Percentiles rank a stretch among this genome's conserved stretches.
Conservation (phyloP, 768 basidiomycete genomes). For the Pleurotus sapidus region DNA sequence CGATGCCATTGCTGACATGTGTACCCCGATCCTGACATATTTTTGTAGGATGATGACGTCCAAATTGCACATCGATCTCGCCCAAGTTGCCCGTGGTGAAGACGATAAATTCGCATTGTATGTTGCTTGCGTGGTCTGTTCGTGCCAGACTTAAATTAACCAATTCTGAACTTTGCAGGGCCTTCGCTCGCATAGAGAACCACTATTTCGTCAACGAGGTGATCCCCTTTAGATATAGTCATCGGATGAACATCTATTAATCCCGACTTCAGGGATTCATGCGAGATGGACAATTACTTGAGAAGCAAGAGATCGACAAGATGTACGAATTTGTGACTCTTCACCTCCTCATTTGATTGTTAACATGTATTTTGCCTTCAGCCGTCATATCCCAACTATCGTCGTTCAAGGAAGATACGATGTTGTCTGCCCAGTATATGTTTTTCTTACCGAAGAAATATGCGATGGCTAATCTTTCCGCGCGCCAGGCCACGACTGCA, state of each 20-base stretch:
- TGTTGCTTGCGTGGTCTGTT: slow-evolving; percentile 17
- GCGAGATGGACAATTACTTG: slow-evolving; percentile 84
- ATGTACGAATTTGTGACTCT: slow-evolving; percentile 48
- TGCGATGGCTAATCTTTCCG: neutral
- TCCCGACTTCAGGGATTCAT: slow-evolving; percentile 64
- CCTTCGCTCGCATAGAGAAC: slow-evolving; percentile 87
- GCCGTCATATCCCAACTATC: slow-evolving; percentile 83
- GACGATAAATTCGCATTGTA: slow-evolving; percentile 77
- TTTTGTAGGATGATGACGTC: slow-evolving; percentile 75
- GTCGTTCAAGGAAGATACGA: slow-evolving; percentile 89
- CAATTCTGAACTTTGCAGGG: slow-evolving; percentile 36
- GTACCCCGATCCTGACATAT: neutral
- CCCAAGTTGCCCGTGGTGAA: slow-evolving; percentile 64
- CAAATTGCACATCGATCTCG: slow-evolving; percentile 67
- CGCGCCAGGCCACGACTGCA: slow-evolving; percentile 70
- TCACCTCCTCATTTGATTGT: too few species aligned
- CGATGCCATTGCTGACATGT: neutral
- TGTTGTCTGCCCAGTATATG: slow-evolving; percentile 76
- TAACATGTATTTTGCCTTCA: slow-evolving; percentile 23
- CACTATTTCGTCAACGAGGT: slow-evolving; percentile 88
- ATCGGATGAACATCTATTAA: neutral
- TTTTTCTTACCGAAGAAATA: neutral
- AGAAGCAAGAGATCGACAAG: slow-evolving; percentile 81
- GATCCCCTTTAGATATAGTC: slow-evolving; percentile 12
- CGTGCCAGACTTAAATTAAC: neutral